Percentiles rank a stretch among this genome's conserved stretches.
These are phyloP conservation scores for Colletotrichum tanaceti DNA, from an alignment of 2,329 filamentous ascomycete species.

Conservation along the genomic window DNA sequence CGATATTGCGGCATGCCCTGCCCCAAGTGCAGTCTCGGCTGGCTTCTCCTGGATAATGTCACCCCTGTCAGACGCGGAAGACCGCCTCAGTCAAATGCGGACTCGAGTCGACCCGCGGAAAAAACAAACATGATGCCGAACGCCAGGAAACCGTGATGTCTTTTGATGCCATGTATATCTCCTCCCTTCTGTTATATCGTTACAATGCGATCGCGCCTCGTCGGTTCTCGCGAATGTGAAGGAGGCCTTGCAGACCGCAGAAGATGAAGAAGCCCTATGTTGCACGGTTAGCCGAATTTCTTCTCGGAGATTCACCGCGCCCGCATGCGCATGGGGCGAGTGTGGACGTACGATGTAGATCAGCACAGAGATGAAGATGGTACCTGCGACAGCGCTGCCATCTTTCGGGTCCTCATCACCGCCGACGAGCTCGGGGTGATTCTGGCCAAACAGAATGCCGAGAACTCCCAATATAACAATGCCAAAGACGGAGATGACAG, in stretches of 20 bases:
- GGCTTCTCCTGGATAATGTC: conserved; percentile 4
- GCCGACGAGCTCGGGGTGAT: conserved; percentile 87
- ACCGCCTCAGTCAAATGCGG: conserved; percentile 13
- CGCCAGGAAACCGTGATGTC: conserved; percentile 38
- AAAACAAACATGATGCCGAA: conserved; percentile 37
- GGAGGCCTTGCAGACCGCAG: conserved; percentile 87
- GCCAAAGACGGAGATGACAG: conserved; percentile 74
- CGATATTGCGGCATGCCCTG: background rate
- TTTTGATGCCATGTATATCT: conserved; percentile 35
- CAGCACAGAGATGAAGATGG: conserved; percentile 87
- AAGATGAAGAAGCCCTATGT: conserved; percentile 86
- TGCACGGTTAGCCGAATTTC: background rate
- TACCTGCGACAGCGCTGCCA: conserved; percentile 81
- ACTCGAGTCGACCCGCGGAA: conserved; percentile 18
- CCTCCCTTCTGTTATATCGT: conserved; percentile 39
- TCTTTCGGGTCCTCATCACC: conserved; percentile 76
- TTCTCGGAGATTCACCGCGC: background rate
- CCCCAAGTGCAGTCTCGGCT: background rate
- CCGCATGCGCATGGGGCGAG: background rate
- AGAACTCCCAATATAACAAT: conserved; percentile 73
- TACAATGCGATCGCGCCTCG: conserved; percentile 84
- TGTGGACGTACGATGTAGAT: conserved; percentile 83
- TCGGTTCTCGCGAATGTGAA: conserved; percentile 85
- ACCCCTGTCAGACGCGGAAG: background rate
- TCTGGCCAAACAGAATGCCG: conserved; percentile 78